Base-by-base conservation (phyloP, 805 yeast genomes). In the Wickerhamomyces queroliae region DNA sequence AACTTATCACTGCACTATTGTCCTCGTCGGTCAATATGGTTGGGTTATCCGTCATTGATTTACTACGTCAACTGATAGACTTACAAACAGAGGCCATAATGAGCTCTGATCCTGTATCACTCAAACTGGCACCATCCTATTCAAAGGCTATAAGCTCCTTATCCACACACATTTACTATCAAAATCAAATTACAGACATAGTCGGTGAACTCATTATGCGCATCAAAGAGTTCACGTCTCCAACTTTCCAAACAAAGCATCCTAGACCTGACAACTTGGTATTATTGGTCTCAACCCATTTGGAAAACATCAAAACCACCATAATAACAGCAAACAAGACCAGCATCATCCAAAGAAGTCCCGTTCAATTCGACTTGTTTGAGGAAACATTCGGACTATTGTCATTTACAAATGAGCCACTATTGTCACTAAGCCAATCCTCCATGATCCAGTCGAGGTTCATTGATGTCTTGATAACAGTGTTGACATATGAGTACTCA, bases 151-250 rank as follows among this genome's bases (percentile, higher is more conserved):
- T 90, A 39, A 76, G 80, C 42, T 80, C 83, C 42, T 67, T 91
- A 38, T 79, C 89, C 2, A 72, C 77, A 3, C 95, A 89, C 56
- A 74, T 80, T 11, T 89, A 89, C 52, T 91, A 91, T 57, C 80
- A 80, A 43, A 95, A 88, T 48, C 99, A 93, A 59, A 76, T 83
- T 5, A 72, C 81, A 13, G 97, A 90, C 56, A 81, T 91, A 66
- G 66, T 89, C 16, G 74, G 77, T 22, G 95, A 84, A 42, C 65
- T 89, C 13, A 61, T 80, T 31, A 49, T 70, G 16, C 74, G 55
- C 38, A 42, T 66, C 25, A 61, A 59, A 35, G 58, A 57, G 7
- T 67, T 44, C 1, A 19, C 29, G 4, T 27, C 34, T 9, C 7
- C 10, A 7, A 22, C 35, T 20, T 4, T 5, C 5, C 9, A 9